Evolutionary conservation across 306 rosid species (phyloP).

Genomic region (Parietaria judaica): DNA sequence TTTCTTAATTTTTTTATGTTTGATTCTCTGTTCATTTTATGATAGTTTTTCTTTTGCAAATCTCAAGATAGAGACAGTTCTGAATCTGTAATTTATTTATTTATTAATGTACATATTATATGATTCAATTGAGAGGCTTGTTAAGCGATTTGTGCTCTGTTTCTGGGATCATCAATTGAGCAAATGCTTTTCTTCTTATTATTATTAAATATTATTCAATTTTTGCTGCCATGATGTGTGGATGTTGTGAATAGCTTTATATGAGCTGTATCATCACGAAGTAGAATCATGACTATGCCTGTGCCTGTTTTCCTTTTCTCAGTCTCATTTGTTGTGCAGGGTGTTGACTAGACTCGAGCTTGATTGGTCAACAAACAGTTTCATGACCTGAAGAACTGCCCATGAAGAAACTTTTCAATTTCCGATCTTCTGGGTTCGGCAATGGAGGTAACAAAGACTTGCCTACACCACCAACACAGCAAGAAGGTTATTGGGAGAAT

Average conservation of each 20-base stretch:
- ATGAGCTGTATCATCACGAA: constrained; percentile 3
- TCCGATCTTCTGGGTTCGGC: constrained; percentile 62
- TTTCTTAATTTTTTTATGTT: too few relatives aligned
- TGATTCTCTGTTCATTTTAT: constrained; percentile 7
- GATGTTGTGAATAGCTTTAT: neutral
- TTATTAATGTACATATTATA: too few relatives aligned
- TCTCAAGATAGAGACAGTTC: constrained; percentile 12
- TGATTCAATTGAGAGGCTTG: too few relatives aligned
- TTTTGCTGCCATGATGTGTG: neutral
- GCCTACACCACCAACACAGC: constrained; percentile 40
- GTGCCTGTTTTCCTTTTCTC: neutral
- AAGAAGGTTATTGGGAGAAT: constrained; percentile 45
- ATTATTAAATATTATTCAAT: neutral
- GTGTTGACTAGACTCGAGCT: constrained; percentile 16
- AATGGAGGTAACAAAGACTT: constrained; percentile 37
- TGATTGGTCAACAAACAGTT: constrained; percentile 16
- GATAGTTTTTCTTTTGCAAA: neutral
- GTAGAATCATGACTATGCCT: constrained; percentile 8
- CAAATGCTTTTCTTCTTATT: neutral
- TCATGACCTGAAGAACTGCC: constrained; percentile 27
- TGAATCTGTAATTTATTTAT: constrained; percentile 11
- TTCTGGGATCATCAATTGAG: too few relatives aligned
- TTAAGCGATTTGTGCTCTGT: too few relatives aligned
- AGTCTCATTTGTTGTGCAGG: constrained; percentile 14
- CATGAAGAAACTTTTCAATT: constrained; percentile 86